A percentile compares a stretch with the other conserved stretches of the same genome.
These are phyloP conservation scores for Tolypocladium ophioglossoides DNA, from an alignment of 2,329 filamentous ascomycete species.

Conservation along the genomic window DNA sequence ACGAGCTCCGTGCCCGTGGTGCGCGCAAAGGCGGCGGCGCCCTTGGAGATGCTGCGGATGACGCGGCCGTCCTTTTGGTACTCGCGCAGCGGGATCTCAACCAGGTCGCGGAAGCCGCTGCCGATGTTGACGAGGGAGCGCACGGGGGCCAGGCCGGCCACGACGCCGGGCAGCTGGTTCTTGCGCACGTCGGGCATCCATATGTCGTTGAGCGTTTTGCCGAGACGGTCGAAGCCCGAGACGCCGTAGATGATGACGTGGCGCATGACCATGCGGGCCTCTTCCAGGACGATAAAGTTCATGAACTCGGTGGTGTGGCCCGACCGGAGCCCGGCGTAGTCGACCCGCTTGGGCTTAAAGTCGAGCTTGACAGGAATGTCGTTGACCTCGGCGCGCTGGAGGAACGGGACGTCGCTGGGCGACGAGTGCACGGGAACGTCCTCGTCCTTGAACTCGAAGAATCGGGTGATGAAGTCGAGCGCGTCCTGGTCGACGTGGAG, in stretches of 20 bases:
- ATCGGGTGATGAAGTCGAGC: conserved; percentile 90
- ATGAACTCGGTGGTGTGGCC: conserved; percentile 96
- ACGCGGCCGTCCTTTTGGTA: conserved; percentile 91
- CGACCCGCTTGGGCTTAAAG: conserved; percentile 97
- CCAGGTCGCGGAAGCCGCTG: conserved; percentile 72
- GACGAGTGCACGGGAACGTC: conserved; percentile 41
- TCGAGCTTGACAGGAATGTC: conserved; percentile 75
- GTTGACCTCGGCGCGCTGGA: conserved; percentile 82
- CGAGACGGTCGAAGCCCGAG: conserved; percentile 79
- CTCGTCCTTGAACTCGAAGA: conserved; percentile 96
- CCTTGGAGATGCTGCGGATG: conserved; percentile 84
- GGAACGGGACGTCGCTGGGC: conserved; percentile 67
- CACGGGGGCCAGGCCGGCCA: conserved; percentile 84
- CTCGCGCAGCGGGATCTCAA: conserved; percentile 83
- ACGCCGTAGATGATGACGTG: conserved; percentile 91
- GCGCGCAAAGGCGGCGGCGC: conserved; percentile 78
- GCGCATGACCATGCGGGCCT: conserved; percentile 73
- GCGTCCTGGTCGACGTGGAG: conserved; percentile 97
- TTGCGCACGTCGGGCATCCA: conserved; percentile 91
- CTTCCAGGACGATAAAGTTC: conserved; percentile 93
- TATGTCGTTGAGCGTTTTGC: conserved; percentile 84
- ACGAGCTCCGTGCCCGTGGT: conserved; percentile 93
- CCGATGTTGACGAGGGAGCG: conserved; percentile 85
- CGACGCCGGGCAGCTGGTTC: conserved; percentile 79
- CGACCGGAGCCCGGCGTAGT: conserved; percentile 85